Evolutionary conservation across 495 filamentous ascomycete genomes (phyloP).

Genomic region (Penicillium lagena): DNA sequence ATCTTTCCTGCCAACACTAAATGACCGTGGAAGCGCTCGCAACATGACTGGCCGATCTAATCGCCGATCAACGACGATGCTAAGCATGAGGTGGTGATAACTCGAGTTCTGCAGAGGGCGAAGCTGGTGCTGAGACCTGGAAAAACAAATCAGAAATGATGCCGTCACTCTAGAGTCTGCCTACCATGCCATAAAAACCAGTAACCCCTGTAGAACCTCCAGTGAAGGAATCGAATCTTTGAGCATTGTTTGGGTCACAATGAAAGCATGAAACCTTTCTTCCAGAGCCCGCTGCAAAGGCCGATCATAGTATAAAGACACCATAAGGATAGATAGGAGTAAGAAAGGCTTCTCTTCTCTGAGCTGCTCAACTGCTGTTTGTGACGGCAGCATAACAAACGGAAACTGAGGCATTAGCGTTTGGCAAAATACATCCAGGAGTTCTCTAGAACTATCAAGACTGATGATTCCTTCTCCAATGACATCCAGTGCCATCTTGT

Average conservation of each 20-base stretch:
- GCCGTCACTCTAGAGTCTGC: not conserved
- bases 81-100: slow-evolving; percentile 35
- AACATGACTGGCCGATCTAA: slow-evolving; percentile 19
- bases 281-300: slow-evolving; percentile 31
- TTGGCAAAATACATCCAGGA: slow-evolving; percentile 6
- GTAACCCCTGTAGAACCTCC: slow-evolving; percentile 32
- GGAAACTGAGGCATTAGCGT: slow-evolving; percentile 22
- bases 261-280: slow-evolving; percentile 13
- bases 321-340: slow-evolving; percentile 29
- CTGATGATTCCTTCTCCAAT: no score
- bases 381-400: slow-evolving; percentile 21
- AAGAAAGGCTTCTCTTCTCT: slow-evolving; percentile 25
- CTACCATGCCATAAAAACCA: slow-evolving; percentile 33
- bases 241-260: no score
- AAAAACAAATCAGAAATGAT: no score
- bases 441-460: not conserved
- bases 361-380: slow-evolving; percentile 14
- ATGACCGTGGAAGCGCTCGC: not conserved
- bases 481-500: no score
- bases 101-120: slow-evolving; percentile 31
- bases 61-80: slow-evolving; percentile 34
- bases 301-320: slow-evolving; percentile 29
- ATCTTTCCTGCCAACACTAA: not conserved
- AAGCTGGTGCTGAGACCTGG: slow-evolving; percentile 19
- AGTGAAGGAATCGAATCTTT: not conserved